These are phyloP conservation scores for Ramaria rubella DNA, from an alignment of 768 basidiomycete genomes.

Conservation along the genomic window DNA sequence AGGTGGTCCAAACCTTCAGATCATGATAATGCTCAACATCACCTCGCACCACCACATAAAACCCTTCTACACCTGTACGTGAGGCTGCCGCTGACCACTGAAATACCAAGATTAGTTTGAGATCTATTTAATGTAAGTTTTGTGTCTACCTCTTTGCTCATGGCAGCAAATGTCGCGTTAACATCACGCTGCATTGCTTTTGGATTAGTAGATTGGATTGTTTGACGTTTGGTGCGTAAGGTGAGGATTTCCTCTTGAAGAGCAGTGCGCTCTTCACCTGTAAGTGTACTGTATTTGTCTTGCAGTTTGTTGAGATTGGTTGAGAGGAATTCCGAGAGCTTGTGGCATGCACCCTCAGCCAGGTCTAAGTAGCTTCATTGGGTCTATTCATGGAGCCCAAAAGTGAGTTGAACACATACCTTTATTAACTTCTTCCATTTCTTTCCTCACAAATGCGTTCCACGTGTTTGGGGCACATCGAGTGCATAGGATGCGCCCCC, in stretches of 20 bases:
- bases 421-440: neutral
- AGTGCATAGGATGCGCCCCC: neutral
- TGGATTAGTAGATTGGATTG: neutral
- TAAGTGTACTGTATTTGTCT: neutral
- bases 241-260: neutral
- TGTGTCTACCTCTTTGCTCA: neutral
- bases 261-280: neutral
- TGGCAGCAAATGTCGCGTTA: neutral
- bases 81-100: neutral
- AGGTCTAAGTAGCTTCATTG: neutral
- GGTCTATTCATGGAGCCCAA: neutral
- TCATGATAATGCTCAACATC: too few species aligned
- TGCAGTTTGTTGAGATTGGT: neutral
- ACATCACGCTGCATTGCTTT: neutral
- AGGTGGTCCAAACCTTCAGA: neutral
- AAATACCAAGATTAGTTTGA: neutral
- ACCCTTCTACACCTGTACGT: neutral
- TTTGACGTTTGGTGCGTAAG: neutral
- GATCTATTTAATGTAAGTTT: neutral
- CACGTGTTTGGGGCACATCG: neutral
- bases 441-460: neutral
- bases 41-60: neutral
- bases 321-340: neutral
- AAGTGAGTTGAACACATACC: neutral
- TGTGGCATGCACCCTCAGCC: neutral